These are phyloP conservation scores for Collybiopsis confluens DNA, from an alignment of 768 basidiomycete species.

Conservation along the genomic window DNA sequence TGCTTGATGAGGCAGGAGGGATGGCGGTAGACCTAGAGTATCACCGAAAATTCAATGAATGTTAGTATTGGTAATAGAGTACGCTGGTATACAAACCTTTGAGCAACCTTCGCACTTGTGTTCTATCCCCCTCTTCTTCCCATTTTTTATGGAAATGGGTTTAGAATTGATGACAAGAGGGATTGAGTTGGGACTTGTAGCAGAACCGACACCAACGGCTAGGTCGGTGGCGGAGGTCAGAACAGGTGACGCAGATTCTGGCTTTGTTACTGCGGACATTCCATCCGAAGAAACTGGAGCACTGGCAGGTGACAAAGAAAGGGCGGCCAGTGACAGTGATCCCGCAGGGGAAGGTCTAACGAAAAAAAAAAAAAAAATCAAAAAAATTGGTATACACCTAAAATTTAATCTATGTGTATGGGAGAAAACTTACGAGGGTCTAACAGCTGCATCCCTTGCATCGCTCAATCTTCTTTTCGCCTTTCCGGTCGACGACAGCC, in stretches of 20 bases:
- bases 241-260: background rate
- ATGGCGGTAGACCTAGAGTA: conserved; percentile 78
- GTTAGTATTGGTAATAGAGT: background rate
- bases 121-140: conserved; percentile 79
- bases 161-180: conserved; percentile 15
- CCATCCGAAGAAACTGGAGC: background rate
- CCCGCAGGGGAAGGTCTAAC: conserved; percentile 28
- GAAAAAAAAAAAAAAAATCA: conserved; percentile 1
- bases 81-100: conserved; percentile 64
- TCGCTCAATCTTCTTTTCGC: conserved; percentile 71
- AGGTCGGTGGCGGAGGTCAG: background rate
- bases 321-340: conserved; percentile 39
- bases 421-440: conserved; percentile 60
- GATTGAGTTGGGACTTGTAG: conserved; percentile 10
- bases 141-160: conserved; percentile 30
- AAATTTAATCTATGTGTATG: background rate
- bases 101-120: conserved; percentile 93
- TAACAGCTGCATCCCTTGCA: conserved; percentile 70
- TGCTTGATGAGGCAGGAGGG: conserved; percentile 96
- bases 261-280: background rate
- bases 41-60: background rate
- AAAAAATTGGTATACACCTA: background rate
- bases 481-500: conserved; percentile 68
- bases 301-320: conserved; percentile 33
- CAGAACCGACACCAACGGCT: background rate